Percentiles rank a stretch among this genome's conserved stretches.
These are phyloP conservation scores for Beauveria rudraprayagi DNA, from an alignment of 2,329 filamentous ascomycete species.

Conservation along the genomic window DNA sequence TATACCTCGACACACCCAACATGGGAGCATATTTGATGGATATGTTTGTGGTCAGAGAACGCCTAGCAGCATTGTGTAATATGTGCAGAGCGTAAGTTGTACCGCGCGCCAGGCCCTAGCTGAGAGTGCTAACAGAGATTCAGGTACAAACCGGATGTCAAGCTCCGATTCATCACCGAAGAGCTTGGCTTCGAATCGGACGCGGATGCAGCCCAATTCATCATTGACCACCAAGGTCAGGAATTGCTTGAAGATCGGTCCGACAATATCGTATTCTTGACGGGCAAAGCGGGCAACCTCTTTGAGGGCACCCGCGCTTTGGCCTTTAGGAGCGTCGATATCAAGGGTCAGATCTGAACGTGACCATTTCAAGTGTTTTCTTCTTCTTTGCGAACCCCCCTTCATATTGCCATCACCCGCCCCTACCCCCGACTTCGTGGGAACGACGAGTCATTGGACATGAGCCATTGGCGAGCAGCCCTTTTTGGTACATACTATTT, in stretches of 20 bases:
- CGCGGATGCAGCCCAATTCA: constrained; percentile 81
- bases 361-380: not conserved
- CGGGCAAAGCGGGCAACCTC: constrained; percentile 60
- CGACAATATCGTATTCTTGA: constrained; percentile 64
- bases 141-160: constrained; percentile 89
- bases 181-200: constrained; percentile 94
- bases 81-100: constrained; percentile 84
- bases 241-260: constrained; percentile 69
- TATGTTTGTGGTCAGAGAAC: constrained; percentile 94
- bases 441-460: not conserved
- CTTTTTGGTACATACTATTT: not conserved
- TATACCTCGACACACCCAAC: constrained; percentile 88
- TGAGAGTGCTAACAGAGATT: constrained; percentile 15
- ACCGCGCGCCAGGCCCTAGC: not conserved
- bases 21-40: constrained; percentile 99
- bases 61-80: constrained; percentile 78
- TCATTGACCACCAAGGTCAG: constrained; percentile 71
- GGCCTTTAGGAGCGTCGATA: constrained; percentile 84
- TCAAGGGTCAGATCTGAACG: constrained; percentile 87
- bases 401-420: not conserved
- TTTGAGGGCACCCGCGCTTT: constrained; percentile 67
- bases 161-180: constrained; percentile 85
- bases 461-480: not conserved
- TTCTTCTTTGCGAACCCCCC: not conserved
- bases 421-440: not conserved